Evolutionary conservation across 345 rosid genomes (phyloP).

Genomic region (Eucalyptus albens): DNA sequence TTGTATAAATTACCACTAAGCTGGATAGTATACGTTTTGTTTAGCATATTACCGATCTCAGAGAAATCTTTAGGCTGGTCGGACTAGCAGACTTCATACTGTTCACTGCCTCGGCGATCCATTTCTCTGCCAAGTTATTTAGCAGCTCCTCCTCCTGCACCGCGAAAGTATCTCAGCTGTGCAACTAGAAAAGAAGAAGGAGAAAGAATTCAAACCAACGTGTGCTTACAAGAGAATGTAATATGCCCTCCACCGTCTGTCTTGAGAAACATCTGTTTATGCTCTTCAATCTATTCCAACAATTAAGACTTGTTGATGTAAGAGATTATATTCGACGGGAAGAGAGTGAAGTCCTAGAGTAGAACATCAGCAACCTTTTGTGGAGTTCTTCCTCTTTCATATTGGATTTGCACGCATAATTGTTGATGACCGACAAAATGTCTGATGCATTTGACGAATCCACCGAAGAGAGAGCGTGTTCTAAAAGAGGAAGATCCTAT

Average conservation of each 20-base stretch:
- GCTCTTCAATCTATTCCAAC: neutral
- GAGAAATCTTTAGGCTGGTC: neutral
- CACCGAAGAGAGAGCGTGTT: neutral
- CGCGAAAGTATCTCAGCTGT: neutral
- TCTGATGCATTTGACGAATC: neutral
- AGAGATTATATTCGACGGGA: neutral
- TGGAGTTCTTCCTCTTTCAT: neutral
- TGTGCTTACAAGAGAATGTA: neutral
- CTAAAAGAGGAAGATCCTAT: neutral
- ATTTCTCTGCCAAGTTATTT: neutral
- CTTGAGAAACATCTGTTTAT: slow-evolving; percentile 6
- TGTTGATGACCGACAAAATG: neutral
- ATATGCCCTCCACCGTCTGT: neutral
- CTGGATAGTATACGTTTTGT: neutral
- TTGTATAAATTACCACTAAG: neutral
- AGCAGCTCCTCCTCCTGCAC: neutral
- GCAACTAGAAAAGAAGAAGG: neutral
- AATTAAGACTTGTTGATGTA: neutral
- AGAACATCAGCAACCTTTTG: neutral
- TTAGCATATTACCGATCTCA: neutral
- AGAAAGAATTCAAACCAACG: neutral
- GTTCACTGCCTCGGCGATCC: neutral
- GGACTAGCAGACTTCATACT: slow-evolving; percentile 1
- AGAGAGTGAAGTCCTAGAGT: neutral
- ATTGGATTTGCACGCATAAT: neutral